phyloP scores from a whole-genome alignment of 73 alveolate genomes.

The Breviolum minutum region DNA sequence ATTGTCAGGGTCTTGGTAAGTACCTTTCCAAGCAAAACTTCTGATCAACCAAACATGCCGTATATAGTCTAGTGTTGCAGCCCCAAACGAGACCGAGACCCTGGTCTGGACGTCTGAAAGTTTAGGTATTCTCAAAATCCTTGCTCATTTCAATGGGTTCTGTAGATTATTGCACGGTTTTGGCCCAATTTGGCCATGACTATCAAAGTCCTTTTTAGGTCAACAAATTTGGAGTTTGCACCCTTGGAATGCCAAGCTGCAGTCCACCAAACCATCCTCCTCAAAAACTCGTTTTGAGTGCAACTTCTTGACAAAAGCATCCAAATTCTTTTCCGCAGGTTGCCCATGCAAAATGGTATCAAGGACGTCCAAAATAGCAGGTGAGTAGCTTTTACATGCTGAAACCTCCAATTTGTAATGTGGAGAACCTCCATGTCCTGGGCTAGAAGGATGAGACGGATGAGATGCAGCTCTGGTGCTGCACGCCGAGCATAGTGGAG shows the following conservation, averaged over 20 bases:
- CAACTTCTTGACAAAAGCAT: not conserved
- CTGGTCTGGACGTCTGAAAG: not conserved
- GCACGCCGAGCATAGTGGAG: not conserved
- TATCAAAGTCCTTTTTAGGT: too few species aligned
- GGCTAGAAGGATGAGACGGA: not conserved
- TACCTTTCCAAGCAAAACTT: too few species aligned
- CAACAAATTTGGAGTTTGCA: not conserved
- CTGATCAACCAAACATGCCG: too few species aligned
- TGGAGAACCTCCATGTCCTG: not conserved
- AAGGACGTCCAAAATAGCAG: not conserved
- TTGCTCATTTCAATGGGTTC: too few species aligned
- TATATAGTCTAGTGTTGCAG: too few species aligned
- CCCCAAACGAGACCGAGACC: not conserved
- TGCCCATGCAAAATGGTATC: conserved; percentile 19
- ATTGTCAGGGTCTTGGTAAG: too few species aligned
- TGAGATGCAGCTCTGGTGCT: not conserved
- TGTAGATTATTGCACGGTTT: too few species aligned
- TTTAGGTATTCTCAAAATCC: not conserved
- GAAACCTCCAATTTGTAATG: not conserved
- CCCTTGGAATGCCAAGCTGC: not conserved
- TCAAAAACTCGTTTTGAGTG: conserved; percentile 18
- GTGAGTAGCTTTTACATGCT: not conserved
- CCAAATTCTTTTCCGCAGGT: not conserved
- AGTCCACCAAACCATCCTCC: not conserved
- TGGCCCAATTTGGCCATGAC: too few species aligned